phyloP scores from a whole-genome alignment of 257 asterid species.

The Jaltomata sinuosa region DNA sequence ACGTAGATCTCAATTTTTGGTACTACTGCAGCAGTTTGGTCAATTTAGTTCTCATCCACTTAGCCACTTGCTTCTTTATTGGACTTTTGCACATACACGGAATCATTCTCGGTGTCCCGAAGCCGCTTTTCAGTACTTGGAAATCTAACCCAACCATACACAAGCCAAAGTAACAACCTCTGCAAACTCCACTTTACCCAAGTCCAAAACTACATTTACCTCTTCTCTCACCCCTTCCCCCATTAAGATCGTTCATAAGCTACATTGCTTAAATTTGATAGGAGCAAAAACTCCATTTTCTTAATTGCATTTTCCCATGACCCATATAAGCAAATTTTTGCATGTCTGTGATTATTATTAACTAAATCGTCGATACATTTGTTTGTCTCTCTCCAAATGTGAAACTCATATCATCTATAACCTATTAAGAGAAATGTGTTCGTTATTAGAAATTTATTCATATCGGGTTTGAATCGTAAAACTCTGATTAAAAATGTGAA shows the following conservation, averaged over 20 bases:
- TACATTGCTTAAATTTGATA: no score
- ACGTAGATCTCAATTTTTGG: neutral
- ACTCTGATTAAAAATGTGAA: neutral
- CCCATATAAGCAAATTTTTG: no score
- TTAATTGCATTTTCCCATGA: neutral
- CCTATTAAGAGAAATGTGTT: no score
- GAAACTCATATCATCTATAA: no score
- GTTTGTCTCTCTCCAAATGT: no score
- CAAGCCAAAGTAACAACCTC: neutral
- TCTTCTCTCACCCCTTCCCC: conserved; percentile 3
- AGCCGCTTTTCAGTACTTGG: conserved; percentile 50
- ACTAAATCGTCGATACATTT: no score
- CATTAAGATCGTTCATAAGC: neutral
- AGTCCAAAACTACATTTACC: conserved; percentile 19
- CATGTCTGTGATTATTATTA: no score
- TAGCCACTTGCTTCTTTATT: neutral
- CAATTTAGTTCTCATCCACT: neutral
- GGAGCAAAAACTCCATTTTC: neutral
- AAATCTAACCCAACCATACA: conserved; percentile 23
- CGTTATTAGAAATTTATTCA: no score
- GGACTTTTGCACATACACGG: neutral
- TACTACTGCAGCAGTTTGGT: neutral
- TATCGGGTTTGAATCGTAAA: neutral
- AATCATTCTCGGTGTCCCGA: conserved; percentile 45
- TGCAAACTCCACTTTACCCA: conserved; percentile 17